phyloP scores from a whole-genome alignment of 345 rosid species.

The Aquilaria malaccensis region DNA sequence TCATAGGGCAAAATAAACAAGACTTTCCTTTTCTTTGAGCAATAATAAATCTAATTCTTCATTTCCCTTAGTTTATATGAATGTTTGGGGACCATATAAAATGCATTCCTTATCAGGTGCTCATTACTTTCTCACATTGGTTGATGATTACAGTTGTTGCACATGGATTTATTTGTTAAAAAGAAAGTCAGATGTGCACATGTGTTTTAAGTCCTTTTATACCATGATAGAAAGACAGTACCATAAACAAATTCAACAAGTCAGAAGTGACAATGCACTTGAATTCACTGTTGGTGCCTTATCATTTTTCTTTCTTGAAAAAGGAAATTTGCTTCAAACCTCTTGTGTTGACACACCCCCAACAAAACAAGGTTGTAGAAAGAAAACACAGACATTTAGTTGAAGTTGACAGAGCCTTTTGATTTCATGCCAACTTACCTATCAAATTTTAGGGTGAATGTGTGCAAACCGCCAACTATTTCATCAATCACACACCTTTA shows the following conservation, averaged over 20 bases:
- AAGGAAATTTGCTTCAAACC: background rate
- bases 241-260: background rate
- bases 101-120: no score
- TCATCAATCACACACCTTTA: no score
- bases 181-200: background rate
- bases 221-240: no score
- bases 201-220: no score
- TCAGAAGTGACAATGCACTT: background rate
- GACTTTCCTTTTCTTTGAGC: background rate
- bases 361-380: background rate
- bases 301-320: background rate
- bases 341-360: background rate
- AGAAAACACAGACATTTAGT: background rate
- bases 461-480: background rate
- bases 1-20: no score
- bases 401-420: background rate
- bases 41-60: no score
- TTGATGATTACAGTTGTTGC: no score
- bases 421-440: background rate
- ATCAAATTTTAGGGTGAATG: background rate
- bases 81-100: background rate
- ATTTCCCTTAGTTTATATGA: background rate
- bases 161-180: background rate
- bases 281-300: background rate
- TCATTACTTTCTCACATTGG: no score